A percentile compares a stretch with the other conserved stretches of the same genome.
Evolutionary conservation across 371 early-diverging fungal species (phyloP).

Genomic region (Saksenaea vasiformis): DNA sequence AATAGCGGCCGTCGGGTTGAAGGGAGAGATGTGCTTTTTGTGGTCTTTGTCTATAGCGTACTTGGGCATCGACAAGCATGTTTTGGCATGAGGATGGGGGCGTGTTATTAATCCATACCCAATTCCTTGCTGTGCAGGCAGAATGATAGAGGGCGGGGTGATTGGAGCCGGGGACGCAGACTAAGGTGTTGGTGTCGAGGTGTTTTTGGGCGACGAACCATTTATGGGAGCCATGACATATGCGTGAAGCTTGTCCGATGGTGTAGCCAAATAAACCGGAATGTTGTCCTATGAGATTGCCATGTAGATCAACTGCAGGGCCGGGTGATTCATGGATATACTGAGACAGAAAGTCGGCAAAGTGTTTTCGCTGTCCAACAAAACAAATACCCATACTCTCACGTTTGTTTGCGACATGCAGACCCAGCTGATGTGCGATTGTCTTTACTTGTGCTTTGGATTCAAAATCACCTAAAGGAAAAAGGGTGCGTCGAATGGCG

Average conservation of each 20-base stretch:
- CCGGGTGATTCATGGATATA: slow-evolving; percentile 66
- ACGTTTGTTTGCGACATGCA: slow-evolving; percentile 67
- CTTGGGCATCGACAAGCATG: slow-evolving; percentile 39
- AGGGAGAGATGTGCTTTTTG: slow-evolving; percentile 34
- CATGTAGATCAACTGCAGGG: slow-evolving; percentile 61
- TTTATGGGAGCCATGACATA: slow-evolving; percentile 59
- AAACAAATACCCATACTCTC: slow-evolving; percentile 98
- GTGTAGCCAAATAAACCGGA: slow-evolving; percentile 73
- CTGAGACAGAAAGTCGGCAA: slow-evolving; percentile 78
- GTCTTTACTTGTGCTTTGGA: slow-evolving; percentile 74
- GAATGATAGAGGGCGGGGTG: slow-evolving; percentile 45
- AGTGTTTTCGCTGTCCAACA: slow-evolving; percentile 80
- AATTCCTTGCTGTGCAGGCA: slow-evolving; percentile 37
- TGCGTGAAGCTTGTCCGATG: slow-evolving; percentile 72
- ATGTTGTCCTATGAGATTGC: slow-evolving; percentile 64
- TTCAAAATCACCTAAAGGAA: slow-evolving; percentile 80
- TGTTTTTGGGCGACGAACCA: slow-evolving; percentile 55
- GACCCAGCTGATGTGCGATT: slow-evolving; percentile 61
- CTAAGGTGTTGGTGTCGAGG: slow-evolving; percentile 30
- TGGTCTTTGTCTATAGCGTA: slow-evolving; percentile 49
- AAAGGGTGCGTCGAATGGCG: slow-evolving; percentile 64
- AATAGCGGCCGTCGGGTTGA: slow-evolving; percentile 19
- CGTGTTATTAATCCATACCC: slow-evolving; percentile 45
- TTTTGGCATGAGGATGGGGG: slow-evolving; percentile 10
- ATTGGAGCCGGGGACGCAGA: slow-evolving; percentile 45